Evolutionary conservation across 2,329 filamentous ascomycete species (phyloP), one percentile per base, ranked within the genome.

Genomic region (Polytolypa hystricis): DNA sequence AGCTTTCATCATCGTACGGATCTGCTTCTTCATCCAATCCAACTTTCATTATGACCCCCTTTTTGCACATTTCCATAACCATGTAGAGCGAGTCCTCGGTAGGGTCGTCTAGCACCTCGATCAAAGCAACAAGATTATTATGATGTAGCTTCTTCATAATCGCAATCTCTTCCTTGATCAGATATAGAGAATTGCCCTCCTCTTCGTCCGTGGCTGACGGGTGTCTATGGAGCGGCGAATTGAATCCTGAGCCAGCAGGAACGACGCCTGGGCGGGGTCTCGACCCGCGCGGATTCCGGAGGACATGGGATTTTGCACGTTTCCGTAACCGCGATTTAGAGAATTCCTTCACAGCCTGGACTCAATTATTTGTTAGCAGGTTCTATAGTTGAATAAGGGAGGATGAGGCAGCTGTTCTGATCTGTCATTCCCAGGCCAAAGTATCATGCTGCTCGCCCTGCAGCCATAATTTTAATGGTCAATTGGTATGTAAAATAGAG

Each of bases 121-220:
- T 84, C 34, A 98, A 66, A 30, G 82, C 79, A 10, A 96, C 89
- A n/a, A 98, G 67, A 53, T 96, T 98, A 18, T 79, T 81, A 54
- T 98, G 91, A 53, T 95, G 79, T 31, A 96, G 71, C 63, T 96
- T 96, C 69, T 96, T 98, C 87, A 98, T 96, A 55, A 96, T 93
- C 40, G 91, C 91, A 51, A 96, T 91, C 60, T 98, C 91, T 58
- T 94, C 84, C 42, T 86, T 82, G 57, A 98, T 96, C 41, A 96
- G 67, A 52, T 83, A 83, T 9, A 96, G 67, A 0, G 89, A 76
- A 47, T 79, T 80, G 54, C 82, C 79, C 29, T 71, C 71, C 30
- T 68, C 64, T 42, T 71, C 66, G 40, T 69, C 60, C 15, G 60
- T 57, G 33, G 67, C 61, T 29, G 68, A 66, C 7, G 73, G 71